phyloP scores from a whole-genome alignment of 495 filamentous ascomycete genomes.

The Podospora pseudopauciseta region DNA sequence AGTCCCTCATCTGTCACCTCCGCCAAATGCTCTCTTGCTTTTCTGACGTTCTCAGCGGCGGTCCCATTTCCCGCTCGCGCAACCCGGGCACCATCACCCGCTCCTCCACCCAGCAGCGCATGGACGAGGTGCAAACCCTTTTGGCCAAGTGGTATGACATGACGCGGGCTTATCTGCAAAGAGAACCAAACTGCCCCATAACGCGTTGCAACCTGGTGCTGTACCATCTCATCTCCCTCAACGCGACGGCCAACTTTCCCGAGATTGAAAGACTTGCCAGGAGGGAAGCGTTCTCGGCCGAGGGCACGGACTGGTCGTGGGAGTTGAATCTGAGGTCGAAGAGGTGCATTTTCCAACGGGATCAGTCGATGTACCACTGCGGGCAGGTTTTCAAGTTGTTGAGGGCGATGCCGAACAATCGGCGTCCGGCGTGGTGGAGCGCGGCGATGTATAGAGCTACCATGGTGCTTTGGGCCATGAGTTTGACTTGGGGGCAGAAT shows the following conservation, averaged over 20 bases:
- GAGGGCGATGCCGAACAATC: slow-evolving; percentile 40
- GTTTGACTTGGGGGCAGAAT: slow-evolving; percentile 13
- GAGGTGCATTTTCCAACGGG: slow-evolving; percentile 51
- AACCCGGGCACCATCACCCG: slow-evolving; percentile 38
- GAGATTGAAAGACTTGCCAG: slow-evolving; percentile 58
- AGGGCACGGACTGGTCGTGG: slow-evolving; percentile 45
- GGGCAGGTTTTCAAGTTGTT: slow-evolving; percentile 57
- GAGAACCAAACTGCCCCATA: slow-evolving; percentile 36
- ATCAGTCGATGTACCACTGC: slow-evolving; percentile 57
- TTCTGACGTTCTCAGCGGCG: slow-evolving; percentile 33
- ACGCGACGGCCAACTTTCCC: slow-evolving; percentile 55
- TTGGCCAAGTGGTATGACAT: slow-evolving; percentile 58
- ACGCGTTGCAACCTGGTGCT: slow-evolving; percentile 56
- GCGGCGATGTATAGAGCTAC: slow-evolving; percentile 51
- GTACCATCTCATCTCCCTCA: slow-evolving; percentile 61
- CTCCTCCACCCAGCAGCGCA: slow-evolving; percentile 47
- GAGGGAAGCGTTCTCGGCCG: slow-evolving; percentile 35
- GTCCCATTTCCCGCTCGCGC: slow-evolving; percentile 29
- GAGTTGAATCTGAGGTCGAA: slow-evolving; percentile 46
- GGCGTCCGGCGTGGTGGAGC: slow-evolving; percentile 53
- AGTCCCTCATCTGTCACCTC: slow-evolving; percentile 47
- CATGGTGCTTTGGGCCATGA: slow-evolving; percentile 49
- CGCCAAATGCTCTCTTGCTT: slow-evolving; percentile 48
- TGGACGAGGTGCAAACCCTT: slow-evolving; percentile 54
- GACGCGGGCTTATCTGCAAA: slow-evolving; percentile 35